A percentile compares a stretch with the other conserved stretches of the same genome.
Evolutionary conservation across 2,329 filamentous ascomycete species (phyloP).

Genomic region (Colletotrichum viniferum): DNA sequence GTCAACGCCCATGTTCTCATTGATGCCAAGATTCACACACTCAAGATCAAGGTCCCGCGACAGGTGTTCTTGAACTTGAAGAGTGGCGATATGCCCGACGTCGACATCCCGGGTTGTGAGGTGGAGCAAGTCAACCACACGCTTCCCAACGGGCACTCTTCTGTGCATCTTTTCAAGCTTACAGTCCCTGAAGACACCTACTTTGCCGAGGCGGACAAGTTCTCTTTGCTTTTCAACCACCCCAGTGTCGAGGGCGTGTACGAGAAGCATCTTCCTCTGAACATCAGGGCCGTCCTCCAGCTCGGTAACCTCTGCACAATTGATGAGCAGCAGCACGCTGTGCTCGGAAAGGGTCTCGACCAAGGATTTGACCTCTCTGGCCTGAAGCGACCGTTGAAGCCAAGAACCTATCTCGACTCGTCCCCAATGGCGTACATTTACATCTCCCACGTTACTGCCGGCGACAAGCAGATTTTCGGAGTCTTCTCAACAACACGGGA

Average conservation of each 20-base stretch:
- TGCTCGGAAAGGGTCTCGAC: constrained; percentile 90
- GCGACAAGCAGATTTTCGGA: constrained; percentile 91
- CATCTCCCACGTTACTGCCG: constrained; percentile 88
- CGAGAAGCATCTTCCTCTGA: constrained; percentile 88
- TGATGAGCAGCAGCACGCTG: constrained; percentile 86
- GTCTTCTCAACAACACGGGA: constrained; percentile 84
- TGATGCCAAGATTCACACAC: constrained; percentile 84
- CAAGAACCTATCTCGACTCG: constrained; percentile 73
- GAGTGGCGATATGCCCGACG: constrained; percentile 82
- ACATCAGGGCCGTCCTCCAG: constrained; percentile 84
- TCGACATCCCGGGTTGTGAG: constrained; percentile 82
- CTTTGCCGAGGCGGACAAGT: constrained; percentile 81
- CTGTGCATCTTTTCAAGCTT: constrained; percentile 91
- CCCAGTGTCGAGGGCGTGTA: constrained; percentile 97
- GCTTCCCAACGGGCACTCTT: constrained; percentile 92
- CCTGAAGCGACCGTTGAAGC: constrained; percentile 71
- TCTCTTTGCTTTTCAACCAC: constrained; percentile 85
- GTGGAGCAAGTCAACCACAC: constrained; percentile 95
- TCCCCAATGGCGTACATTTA: constrained; percentile 84
- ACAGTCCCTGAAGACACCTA: constrained; percentile 89
- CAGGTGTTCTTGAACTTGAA: constrained; percentile 93
- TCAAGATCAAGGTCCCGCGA: constrained; percentile 89
- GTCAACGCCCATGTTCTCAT: constrained; percentile 91
- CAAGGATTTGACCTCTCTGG: constrained; percentile 88
- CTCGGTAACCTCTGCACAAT: constrained; percentile 93